Evolutionary conservation across 164 flowering plant genomes (phyloP).

Genomic region (Macadamia tetraphylla): DNA sequence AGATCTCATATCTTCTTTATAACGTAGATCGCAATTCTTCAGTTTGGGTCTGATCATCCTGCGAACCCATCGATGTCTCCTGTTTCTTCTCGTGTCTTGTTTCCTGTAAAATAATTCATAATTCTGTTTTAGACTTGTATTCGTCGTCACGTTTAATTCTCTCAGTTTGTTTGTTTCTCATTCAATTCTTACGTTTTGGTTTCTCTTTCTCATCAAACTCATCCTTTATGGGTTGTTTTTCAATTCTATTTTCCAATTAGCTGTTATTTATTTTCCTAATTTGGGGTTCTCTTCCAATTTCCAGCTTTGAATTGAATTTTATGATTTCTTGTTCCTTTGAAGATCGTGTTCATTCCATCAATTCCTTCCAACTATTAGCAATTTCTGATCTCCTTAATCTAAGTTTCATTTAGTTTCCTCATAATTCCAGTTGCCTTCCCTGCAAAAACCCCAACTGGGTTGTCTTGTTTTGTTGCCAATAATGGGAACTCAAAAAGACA

Average conservation of each 20-base stretch:
- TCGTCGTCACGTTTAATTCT: background rate
- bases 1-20: slow-evolving; percentile 13
- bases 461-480: slow-evolving; percentile 5
- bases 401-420: background rate
- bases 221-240: background rate
- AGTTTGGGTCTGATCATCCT: slow-evolving; percentile 6
- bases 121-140: background rate
- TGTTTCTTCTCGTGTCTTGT: slow-evolving; percentile 7
- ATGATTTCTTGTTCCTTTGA: background rate
- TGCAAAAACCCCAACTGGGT: slow-evolving; percentile 11
- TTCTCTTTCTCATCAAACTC: background rate
- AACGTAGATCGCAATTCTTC: slow-evolving; percentile 9
- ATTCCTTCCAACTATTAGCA: background rate
- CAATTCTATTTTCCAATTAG: background rate
- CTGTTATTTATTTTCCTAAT: background rate
- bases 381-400: background rate
- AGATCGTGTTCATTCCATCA: background rate
- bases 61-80: slow-evolving; percentile 8
- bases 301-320: background rate
- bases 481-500: slow-evolving; percentile 58
- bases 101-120: background rate
- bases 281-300: background rate
- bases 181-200: no score
- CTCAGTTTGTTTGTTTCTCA: background rate
- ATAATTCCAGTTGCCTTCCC: background rate